Conservation (phyloP, 129 eudicot species). For the Helichrysum umbraculigerum region DNA sequence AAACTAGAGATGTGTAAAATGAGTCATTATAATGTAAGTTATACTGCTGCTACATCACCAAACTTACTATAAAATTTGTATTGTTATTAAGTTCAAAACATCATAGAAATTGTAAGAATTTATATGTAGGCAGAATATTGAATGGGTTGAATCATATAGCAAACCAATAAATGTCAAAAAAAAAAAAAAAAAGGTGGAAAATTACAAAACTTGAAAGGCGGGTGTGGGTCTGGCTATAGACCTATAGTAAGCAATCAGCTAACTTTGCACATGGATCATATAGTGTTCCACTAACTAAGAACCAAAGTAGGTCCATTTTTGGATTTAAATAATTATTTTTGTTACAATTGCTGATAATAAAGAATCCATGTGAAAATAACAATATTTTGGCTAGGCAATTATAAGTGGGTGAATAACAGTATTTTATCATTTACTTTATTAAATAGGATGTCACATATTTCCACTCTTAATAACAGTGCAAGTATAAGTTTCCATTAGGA, state of each 20-base stretch:
- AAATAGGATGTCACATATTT: not conserved
- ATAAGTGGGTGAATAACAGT: not conserved
- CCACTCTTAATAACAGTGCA: too few species aligned
- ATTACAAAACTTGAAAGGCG: slow-evolving; percentile 21
- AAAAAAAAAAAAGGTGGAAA: slow-evolving; percentile 18
- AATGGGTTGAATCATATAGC: slow-evolving; percentile 7
- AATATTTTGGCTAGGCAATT: not conserved
- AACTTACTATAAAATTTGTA: not conserved
- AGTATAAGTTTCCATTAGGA: not conserved
- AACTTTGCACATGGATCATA: slow-evolving; percentile 34
- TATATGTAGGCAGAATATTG: not conserved
- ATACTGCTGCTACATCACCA: not conserved
- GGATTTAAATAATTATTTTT: not conserved
- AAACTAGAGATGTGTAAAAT: not conserved
- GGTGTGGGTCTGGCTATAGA: slow-evolving; percentile 23
- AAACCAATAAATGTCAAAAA: not conserved
- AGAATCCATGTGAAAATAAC: slow-evolving; percentile 16
- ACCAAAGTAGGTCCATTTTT: slow-evolving; percentile 13
- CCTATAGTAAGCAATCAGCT: slow-evolving; percentile 27
- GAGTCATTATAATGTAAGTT: not conserved
- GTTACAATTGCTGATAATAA: not conserved
- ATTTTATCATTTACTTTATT: not conserved
- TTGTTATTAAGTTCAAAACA: not conserved
- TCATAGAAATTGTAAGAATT: not conserved
- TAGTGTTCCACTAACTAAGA: slow-evolving; percentile 7